Conservation (phyloP, 2,329 filamentous ascomycete genomes). For the Scolecobasidium constrictum region DNA sequence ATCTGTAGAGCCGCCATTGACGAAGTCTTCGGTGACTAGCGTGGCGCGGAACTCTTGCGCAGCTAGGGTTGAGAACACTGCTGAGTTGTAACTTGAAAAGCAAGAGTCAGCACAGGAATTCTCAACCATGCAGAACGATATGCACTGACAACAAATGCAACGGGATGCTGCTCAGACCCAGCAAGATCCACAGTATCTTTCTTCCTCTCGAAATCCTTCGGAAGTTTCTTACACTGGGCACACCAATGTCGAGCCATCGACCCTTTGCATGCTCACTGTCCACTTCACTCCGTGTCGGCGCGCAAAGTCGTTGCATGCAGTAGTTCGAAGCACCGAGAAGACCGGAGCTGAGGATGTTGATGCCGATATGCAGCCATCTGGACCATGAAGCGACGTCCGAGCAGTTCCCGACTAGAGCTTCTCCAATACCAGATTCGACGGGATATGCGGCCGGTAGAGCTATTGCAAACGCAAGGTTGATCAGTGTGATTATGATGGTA, state of each 20-base stretch:
- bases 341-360: slow-evolving; percentile 16
- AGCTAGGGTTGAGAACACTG: slow-evolving; percentile 13
- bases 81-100: slow-evolving; percentile 18
- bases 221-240: slow-evolving; percentile 15
- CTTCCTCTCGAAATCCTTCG: slow-evolving; percentile 11
- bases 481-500: too few species aligned
- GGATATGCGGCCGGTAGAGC: too few species aligned
- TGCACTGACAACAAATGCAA: slow-evolving; percentile 14
- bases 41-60: not conserved
- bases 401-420: too few species aligned
- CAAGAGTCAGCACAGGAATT: not conserved
- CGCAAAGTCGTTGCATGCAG: slow-evolving; percentile 16
- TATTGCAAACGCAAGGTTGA: too few species aligned
- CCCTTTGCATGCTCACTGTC: slow-evolving; percentile 14
- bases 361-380: slow-evolving; percentile 15
- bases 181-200: slow-evolving; percentile 11
- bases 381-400: too few species aligned
- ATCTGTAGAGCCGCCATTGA: too few species aligned
- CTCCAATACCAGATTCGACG: too few species aligned
- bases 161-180: slow-evolving; percentile 14
- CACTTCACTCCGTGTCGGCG: slow-evolving; percentile 18
- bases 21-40: slow-evolving; percentile 13
- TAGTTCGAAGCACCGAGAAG: slow-evolving; percentile 17
- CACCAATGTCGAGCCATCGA: slow-evolving; percentile 16
- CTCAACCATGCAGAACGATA: not conserved